These are phyloP conservation scores for Pisolithus microcarpus DNA, from an alignment of 768 basidiomycete genomes.

Conservation along the genomic window DNA sequence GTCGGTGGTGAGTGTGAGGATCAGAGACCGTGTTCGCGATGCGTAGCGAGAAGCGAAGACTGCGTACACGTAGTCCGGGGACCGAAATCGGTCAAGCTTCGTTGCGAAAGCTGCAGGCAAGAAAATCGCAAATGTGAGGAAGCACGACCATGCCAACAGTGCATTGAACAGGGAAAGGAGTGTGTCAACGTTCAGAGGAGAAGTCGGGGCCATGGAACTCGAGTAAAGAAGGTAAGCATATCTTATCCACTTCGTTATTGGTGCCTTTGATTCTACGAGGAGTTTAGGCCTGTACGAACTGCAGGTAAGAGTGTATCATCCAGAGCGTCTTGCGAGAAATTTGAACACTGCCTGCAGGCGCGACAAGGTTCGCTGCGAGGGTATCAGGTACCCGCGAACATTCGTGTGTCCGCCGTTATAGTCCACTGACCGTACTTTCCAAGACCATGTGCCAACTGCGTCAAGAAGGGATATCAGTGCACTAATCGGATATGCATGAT, in stretches of 20 bases:
- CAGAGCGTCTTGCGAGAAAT: constrained; percentile 1
- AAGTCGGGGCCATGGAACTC: constrained; percentile 49
- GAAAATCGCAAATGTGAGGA: constrained; percentile 57
- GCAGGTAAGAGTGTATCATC: constrained; percentile 38
- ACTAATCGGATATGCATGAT: constrained; percentile 41
- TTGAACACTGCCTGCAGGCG: constrained; percentile 33
- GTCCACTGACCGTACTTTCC: constrained; percentile 3
- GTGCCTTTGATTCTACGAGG: constrained; percentile 6
- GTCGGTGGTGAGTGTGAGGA: constrained; percentile 45
- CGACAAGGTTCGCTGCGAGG: constrained; percentile 58
- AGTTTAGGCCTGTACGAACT: constrained; percentile 49
- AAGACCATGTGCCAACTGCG: constrained; percentile 46
- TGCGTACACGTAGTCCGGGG: constrained; percentile 52
- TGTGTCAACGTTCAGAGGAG: constrained; percentile 47
- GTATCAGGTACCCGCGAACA: constrained; percentile 36
- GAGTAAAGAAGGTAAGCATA: constrained; percentile 51
- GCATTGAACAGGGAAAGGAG: constrained; percentile 38
- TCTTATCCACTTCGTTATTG: constrained; percentile 5
- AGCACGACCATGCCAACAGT: constrained; percentile 47
- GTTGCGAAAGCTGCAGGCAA: constrained; percentile 52
- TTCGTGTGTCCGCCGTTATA: not conserved
- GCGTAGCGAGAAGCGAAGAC: constrained; percentile 44
- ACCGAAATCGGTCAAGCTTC: constrained; percentile 51
- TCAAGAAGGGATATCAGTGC: constrained; percentile 46
- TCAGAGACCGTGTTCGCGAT: constrained; percentile 55